Conservation (phyloP, 441 rosid genomes). For the Syzygium syzygioides region DNA sequence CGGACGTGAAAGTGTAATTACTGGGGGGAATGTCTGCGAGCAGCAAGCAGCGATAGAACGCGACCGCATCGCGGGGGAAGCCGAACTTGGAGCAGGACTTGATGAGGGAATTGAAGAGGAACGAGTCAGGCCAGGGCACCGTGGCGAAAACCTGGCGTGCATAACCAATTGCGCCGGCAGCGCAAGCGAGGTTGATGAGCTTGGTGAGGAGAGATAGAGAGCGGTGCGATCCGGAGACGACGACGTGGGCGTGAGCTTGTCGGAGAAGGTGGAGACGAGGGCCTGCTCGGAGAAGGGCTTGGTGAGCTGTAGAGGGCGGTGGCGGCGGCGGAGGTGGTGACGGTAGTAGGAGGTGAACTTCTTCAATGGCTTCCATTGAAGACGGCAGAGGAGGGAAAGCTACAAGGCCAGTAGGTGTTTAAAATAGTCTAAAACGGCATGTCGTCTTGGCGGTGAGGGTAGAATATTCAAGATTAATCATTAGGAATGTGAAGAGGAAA, state of each 20-base stretch:
- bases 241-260: constrained; percentile 56
- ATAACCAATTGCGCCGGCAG: constrained; percentile 48
- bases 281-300: constrained; percentile 54
- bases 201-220: constrained; percentile 67
- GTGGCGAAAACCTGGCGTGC: constrained; percentile 42
- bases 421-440: background rate
- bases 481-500: background rate
- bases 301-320: constrained; percentile 42
- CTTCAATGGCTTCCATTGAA: constrained; percentile 30
- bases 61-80: constrained; percentile 36
- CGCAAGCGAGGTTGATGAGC: constrained; percentile 55
- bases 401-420: background rate
- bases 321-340: background rate
- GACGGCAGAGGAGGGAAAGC: background rate
- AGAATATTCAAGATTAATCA: background rate
- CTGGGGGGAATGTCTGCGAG: constrained; percentile 32
- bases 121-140: constrained; percentile 56
- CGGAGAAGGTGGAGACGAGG: constrained; percentile 53
- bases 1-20: constrained; percentile 67
- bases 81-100: constrained; percentile 45
- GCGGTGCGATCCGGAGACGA: constrained; percentile 42
- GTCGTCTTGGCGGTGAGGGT: background rate
- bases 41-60: constrained; percentile 52
- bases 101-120: constrained; percentile 63
- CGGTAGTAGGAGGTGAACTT: background rate